Percentiles rank a stretch among this genome's conserved stretches.
These are phyloP conservation scores for Botryotinia calthae DNA, from an alignment of 2,329 filamentous ascomycete genomes.

Conservation along the genomic window DNA sequence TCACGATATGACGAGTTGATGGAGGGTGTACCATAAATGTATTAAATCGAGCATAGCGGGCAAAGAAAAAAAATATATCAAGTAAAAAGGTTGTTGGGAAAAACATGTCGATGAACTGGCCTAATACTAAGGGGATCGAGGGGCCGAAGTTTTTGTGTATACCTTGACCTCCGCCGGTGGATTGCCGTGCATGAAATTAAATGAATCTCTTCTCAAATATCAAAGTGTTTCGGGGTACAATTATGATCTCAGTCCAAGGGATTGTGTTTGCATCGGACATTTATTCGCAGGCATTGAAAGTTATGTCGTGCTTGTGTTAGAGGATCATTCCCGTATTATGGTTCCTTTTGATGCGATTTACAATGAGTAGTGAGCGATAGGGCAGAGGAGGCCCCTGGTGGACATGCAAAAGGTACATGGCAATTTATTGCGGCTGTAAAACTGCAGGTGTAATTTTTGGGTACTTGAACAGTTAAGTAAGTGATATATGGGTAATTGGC, in stretches of 20 bases:
- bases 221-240: constrained; percentile 2
- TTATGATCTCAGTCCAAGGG: constrained; percentile 7
- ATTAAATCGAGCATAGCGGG: constrained; percentile 33
- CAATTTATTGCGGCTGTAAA: not conserved
- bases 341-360: not conserved
- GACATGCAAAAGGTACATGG: not conserved
- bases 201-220: constrained; percentile 29
- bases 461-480: not conserved
- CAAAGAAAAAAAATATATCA: constrained; percentile 15
- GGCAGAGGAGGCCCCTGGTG: not conserved
- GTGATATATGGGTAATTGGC: constrained; percentile 12
- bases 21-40: constrained; percentile 33
- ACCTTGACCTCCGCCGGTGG: constrained; percentile 21
- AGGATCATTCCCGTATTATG: not conserved
- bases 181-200: constrained; percentile 25
- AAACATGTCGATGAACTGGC: constrained; percentile 5
- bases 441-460: not conserved
- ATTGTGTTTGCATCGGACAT: not conserved
- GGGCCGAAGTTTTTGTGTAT: constrained; percentile 17
- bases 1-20: constrained; percentile 4
- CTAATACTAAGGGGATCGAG: constrained; percentile 14
- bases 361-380: not conserved
- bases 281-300: constrained; percentile 1
- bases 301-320: not conserved
- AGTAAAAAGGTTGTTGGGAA: constrained; percentile 14